Base-by-base conservation (phyloP, 1,284 basidiomycete genomes). In the Lentinus polychrous region DNA sequence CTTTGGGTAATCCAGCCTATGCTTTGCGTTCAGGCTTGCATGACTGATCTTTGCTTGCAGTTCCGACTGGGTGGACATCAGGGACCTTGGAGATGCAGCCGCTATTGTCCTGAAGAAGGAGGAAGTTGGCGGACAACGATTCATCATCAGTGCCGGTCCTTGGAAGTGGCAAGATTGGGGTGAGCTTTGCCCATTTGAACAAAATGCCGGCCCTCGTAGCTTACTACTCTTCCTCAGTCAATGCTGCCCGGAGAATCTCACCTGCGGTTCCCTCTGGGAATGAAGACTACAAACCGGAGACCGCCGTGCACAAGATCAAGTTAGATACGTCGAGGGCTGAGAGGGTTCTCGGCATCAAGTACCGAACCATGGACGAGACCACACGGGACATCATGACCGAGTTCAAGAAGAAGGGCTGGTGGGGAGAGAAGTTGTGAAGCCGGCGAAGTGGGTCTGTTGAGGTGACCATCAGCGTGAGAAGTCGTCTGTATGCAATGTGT, bases 71-170 rank as follows among this genome's bases (percentile, higher is more conserved):
- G 70, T 82, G 23, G 79, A 84, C 52, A 81, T 83, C 1, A 70
- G 79, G 12, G 79, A 84, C 54, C 65, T 86, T 17, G 82, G 76
- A 0, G 61, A 69, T 3, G 78, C 75, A 0, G 81, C 85, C 52
- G 63, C 73, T 11, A 66, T 70, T 4, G 76, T 81, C 0, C 66
- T 84, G 2, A 48, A 48, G n/a, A 52, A 22, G 33, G 42, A 49
- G 8, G 55, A 48, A 15, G 57, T 54, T 10, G 52, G 54, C 2
- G 55, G 54, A 4, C 45, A 37, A 37, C 35, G 57, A 5, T 51
- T 59, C 43, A 53, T 59, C 35, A 36, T 55, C 12, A 45, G 49
- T n/a, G 15, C 50, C 1, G 49, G 47, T 1, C 15, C 54, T 0
- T 63, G 43, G 52, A 63, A 55, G 48, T 66, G 61, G 62, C 65